phyloP scores from a whole-genome alignment of 345 rosid species.

The Lenwebbia sp. region DNA sequence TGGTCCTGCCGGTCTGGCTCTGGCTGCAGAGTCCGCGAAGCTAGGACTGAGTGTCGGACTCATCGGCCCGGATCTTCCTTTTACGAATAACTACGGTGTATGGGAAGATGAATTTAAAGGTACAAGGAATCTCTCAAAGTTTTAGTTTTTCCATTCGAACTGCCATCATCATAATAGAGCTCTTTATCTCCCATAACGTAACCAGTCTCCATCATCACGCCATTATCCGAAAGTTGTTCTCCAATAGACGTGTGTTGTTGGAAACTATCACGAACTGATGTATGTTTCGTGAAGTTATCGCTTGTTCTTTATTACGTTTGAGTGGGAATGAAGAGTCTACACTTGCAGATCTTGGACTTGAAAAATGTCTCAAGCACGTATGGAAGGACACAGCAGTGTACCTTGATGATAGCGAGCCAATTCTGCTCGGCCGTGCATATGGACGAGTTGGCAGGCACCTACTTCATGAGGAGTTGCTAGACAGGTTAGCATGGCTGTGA shows the following conservation, averaged over 20 bases:
- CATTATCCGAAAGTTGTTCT: not conserved
- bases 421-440: slow-evolving; percentile 82
- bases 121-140: slow-evolving; percentile 1
- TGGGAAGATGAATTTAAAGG: slow-evolving; percentile 99
- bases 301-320: not conserved
- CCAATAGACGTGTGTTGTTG: not conserved
- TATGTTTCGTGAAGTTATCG: not conserved
- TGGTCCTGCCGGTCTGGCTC: slow-evolving; percentile 95
- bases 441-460: slow-evolving; percentile 85
- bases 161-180: not conserved
- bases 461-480: slow-evolving; percentile 84
- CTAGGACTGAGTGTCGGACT: slow-evolving; percentile 78
- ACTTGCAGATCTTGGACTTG: slow-evolving; percentile 74
- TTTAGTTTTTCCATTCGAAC: not conserved
- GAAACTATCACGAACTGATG: not conserved
- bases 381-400: slow-evolving; percentile 85
- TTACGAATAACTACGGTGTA: slow-evolving; percentile 92
- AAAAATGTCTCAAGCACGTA: slow-evolving; percentile 82
- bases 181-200: not conserved
- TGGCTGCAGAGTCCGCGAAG: slow-evolving; percentile 90
- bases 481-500: slow-evolving; percentile 33
- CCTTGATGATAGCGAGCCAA: slow-evolving; percentile 58
- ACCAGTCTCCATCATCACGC: not conserved
- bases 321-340: not conserved
- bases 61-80: slow-evolving; percentile 96